Evolutionary conservation across 306 rosid species (phyloP).

Genomic region (Fagus crenata): DNA sequence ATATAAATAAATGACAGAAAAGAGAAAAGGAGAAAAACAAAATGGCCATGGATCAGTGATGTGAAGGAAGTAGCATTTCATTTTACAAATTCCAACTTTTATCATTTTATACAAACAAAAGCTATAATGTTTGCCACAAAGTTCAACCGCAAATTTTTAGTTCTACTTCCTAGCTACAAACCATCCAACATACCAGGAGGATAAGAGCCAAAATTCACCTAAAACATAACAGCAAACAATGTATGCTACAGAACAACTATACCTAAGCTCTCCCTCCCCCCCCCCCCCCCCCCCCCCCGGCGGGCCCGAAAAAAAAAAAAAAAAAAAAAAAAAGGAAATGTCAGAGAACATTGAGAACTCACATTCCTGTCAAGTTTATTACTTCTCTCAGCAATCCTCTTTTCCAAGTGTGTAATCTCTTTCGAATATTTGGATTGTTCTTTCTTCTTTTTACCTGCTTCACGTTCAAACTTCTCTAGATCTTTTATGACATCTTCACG

Average conservation of each 20-base stretch:
- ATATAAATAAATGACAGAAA: background rate
- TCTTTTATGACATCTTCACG: constrained; percentile 73
- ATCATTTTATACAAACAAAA: constrained; percentile 10
- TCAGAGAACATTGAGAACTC: constrained; percentile 37
- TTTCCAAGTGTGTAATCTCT: constrained; percentile 72
- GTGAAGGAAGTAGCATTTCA: background rate
- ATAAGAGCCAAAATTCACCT: background rate
- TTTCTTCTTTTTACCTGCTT: constrained; percentile 79
- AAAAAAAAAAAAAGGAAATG: constrained; percentile 1
- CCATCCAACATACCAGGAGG: background rate
- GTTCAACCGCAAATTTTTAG: too few species aligned
- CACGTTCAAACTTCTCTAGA: constrained; percentile 62
- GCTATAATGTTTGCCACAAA: constrained; percentile 4
- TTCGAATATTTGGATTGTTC: constrained; percentile 78
- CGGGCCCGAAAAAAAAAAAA: background rate
- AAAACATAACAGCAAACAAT: constrained; percentile 8
- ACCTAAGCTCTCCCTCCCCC: background rate
- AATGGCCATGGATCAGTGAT: background rate
- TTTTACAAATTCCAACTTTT: background rate
- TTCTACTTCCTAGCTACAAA: too few species aligned
- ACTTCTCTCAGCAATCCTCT: constrained; percentile 72
- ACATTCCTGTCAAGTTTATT: constrained; percentile 82
- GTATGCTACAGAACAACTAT: constrained; percentile 18
- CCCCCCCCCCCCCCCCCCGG: background rate
- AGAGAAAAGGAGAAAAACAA: background rate